phyloP scores from a whole-genome alignment of 345 rosid genomes.

The Raphanus raphanistrum region DNA sequence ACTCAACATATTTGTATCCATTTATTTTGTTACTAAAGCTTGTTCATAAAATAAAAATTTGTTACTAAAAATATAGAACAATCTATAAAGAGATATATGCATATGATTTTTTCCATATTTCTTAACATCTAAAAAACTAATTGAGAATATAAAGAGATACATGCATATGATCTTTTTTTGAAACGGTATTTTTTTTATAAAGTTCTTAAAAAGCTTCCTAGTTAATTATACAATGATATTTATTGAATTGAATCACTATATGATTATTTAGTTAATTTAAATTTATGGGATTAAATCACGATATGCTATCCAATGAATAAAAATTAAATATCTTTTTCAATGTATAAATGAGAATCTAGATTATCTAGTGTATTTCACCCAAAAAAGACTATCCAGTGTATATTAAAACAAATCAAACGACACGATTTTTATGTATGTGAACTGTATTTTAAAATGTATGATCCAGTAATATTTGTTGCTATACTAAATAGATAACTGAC shows the following conservation, averaged over 20 bases:
- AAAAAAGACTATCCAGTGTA: neutral
- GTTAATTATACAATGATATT: neutral
- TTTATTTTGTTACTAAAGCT: neutral
- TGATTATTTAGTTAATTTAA: neutral
- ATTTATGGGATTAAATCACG: neutral
- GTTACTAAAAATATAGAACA: neutral
- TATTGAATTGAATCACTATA: neutral
- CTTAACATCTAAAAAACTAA: neutral
- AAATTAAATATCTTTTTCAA: neutral
- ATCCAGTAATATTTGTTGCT: neutral
- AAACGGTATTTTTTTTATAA: neutral
- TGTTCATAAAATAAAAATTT: neutral
- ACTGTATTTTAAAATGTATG: conserved; percentile 4
- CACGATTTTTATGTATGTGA: neutral
- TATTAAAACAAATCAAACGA: neutral
- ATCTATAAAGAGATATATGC: neutral
- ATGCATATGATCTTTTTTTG: neutral
- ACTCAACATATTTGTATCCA: neutral
- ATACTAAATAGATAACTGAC: neutral
- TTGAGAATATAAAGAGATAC: neutral
- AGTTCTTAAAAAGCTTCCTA: neutral
- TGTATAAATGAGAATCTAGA: neutral
- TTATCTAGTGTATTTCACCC: neutral
- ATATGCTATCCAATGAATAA: neutral
- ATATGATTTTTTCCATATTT: neutral